Base-by-base conservation (phyloP, 2,329 filamentous ascomycete genomes). In the Penicillium sp. region DNA sequence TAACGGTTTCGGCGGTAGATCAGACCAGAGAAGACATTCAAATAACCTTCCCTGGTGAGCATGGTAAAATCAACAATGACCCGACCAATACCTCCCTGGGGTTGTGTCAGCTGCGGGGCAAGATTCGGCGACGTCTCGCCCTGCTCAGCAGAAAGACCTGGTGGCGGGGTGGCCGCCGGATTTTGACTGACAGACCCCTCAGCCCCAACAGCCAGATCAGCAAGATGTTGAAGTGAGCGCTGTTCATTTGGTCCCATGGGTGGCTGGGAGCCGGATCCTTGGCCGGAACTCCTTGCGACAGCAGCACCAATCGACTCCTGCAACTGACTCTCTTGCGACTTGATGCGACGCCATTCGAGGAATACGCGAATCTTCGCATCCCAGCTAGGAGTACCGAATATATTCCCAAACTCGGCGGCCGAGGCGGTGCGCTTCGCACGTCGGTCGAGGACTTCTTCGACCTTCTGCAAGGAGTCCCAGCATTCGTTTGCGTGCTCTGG, bases 401-500 rank as follows among this genome's bases (percentile, higher is more conserved):
- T 68, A 44, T 73, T 68, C 2, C 67, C 67, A 26, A 76, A 76
- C 47, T 77, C 74, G 8, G 63, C 54, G 1, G 61, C 61, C 23
- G 67, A 61, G 10, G 61, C 33, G 9, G 64, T 52, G 26, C 62
- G 61, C 58, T 71, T 72, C 19, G 69, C 75, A 19, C 81, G 77
- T 8, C 74, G 69, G 34, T 79, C 75, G 40, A 82, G 72, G 3
- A 81, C 73, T 10, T 75, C 71, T 48, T 83, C 79, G 3, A 83
- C 80, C 48, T 79, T 79, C 24, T 77, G 73, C n/a, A 87, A 68
- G 0, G 67, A 55, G 5, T 68, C 64, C 73, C 74, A 77, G 56
- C 73, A 76, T 48, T 76, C 69, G 42, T 62, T 67, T 2, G 70
- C 56, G 42, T 72, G 60, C 39, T 74, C 73, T 5, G 73, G 73